phyloP scores from a whole-genome alignment of 1,284 basidiomycete species.

The Boletellus dicymbophilus region DNA sequence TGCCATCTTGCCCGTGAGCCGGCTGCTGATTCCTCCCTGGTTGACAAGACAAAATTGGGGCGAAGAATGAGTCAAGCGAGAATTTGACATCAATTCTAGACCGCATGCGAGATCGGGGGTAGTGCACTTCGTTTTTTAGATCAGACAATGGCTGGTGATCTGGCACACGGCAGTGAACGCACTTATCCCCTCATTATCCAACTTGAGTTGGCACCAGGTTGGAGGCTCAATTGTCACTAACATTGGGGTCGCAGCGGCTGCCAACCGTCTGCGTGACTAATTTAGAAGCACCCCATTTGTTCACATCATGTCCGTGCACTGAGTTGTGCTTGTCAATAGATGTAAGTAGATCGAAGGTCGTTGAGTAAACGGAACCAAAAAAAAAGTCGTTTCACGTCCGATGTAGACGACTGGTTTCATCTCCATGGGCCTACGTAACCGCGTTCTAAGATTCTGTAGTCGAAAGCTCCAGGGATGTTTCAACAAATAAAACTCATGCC shows the following conservation, averaged over 20 bases:
- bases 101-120: slow-evolving; percentile 22
- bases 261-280: slow-evolving; percentile 17
- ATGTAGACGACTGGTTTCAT: slow-evolving; percentile 18
- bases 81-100: slow-evolving; percentile 32
- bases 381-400: slow-evolving; percentile 20
- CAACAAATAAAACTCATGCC: slow-evolving; percentile 3
- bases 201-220: slow-evolving; percentile 14
- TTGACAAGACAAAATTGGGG: slow-evolving; percentile 27
- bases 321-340: not conserved
- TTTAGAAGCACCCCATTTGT: slow-evolving; percentile 18
- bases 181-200: slow-evolving; percentile 24
- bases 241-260: slow-evolving; percentile 16
- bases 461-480: slow-evolving; percentile 5
- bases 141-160: slow-evolving; percentile 12
- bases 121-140: slow-evolving; percentile 7
- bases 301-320: slow-evolving; percentile 15
- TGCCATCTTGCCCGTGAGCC: slow-evolving; percentile 35
- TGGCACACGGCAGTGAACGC: not conserved
- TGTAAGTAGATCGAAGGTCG: slow-evolving; percentile 6
- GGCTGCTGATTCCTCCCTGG: slow-evolving; percentile 26
- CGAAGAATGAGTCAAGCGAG: slow-evolving; percentile 25
- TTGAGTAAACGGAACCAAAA: slow-evolving; percentile 4
- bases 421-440: not conserved
- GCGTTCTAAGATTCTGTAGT: not conserved
- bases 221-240: slow-evolving; percentile 15